A percentile compares a stretch with the other conserved stretches of the same genome.
Conservation (phyloP, 1,139 yeast genomes). For the Debaryomycetaceae sp. region DNA sequence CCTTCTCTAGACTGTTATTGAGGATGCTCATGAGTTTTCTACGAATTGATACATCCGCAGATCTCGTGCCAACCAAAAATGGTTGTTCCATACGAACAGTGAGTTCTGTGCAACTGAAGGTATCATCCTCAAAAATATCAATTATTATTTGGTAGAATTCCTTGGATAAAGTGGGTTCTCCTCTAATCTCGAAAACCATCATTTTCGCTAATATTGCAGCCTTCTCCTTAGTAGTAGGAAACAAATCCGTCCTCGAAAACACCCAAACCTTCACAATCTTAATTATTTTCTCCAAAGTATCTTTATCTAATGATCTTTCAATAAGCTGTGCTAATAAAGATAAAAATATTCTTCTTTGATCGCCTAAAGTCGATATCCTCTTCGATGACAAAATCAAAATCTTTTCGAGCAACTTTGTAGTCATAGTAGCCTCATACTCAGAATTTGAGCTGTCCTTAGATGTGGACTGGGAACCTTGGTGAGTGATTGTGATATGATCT, state of each 20-base stretch:
- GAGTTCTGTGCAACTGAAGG: constrained; percentile 79
- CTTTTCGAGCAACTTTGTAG: constrained; percentile 72
- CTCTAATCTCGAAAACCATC: constrained; percentile 89
- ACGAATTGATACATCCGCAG: constrained; percentile 74
- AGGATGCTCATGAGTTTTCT: constrained; percentile 77
- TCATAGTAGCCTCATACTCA: constrained; percentile 74
- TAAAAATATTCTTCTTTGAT: constrained; percentile 85
- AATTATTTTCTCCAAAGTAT: constrained; percentile 71
- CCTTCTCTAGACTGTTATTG: constrained; percentile 75
- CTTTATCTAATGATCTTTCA: constrained; percentile 81
- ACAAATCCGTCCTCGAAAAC: constrained; percentile 74
- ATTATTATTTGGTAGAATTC: constrained; percentile 84
- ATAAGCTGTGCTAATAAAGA: constrained; percentile 85
- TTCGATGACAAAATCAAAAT: constrained; percentile 73
- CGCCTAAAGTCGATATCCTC: constrained; percentile 83
- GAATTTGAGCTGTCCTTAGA: constrained; percentile 32
- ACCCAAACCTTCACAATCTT: constrained; percentile 86
- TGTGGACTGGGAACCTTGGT: constrained; percentile 41
- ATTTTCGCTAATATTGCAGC: constrained; percentile 92
- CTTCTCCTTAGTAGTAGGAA: constrained; percentile 94
- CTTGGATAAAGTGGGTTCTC: constrained; percentile 75
- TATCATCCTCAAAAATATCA: constrained; percentile 81
- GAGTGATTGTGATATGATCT: constrained; percentile 77
- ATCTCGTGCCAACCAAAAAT: constrained; percentile 87
- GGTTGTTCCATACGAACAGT: constrained; percentile 98